Evolutionary conservation across 108 stramenopile species (phyloP).

Genomic region (Heterococcus sp.): DNA sequence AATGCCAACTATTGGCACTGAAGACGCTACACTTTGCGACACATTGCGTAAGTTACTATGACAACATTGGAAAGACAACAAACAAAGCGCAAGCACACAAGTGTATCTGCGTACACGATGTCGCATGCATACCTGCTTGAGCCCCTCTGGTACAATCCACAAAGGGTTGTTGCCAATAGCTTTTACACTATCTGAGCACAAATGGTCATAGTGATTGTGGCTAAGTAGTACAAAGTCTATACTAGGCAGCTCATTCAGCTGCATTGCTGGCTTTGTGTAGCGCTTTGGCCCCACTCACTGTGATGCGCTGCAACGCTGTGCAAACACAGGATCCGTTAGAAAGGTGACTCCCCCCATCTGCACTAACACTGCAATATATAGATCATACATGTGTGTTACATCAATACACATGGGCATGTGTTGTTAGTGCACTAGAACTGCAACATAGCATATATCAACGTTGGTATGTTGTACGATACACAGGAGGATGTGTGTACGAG

Average conservation of each 20-base stretch:
- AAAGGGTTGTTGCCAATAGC: constrained; percentile 27
- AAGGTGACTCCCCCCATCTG: constrained; percentile 51
- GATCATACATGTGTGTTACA: neutral
- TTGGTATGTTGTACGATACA: neutral
- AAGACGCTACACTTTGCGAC: neutral
- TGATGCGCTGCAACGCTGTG: constrained; percentile 34
- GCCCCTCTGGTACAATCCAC: constrained; percentile 32
- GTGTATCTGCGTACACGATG: neutral
- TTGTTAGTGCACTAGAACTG: neutral
- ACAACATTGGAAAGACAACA: neutral
- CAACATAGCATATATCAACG: neutral
- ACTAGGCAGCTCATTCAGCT: constrained; percentile 30
- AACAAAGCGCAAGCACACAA: neutral
- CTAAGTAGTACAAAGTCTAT: constrained; percentile 54
- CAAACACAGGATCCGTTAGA: constrained; percentile 54
- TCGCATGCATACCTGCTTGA: constrained; percentile 5
- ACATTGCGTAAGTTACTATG: neutral
- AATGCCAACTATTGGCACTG: neutral
- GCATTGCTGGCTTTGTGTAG: constrained; percentile 23
- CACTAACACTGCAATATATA: neutral
- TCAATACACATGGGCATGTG: neutral
- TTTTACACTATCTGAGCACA: constrained; percentile 35
- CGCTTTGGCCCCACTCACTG: constrained; percentile 43
- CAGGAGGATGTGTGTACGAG: neutral
- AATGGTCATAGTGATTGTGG: constrained; percentile 60